Conservation (phyloP, 2,329 filamentous ascomycete genomes). For the Stagonosporopsis rhizophila region DNA sequence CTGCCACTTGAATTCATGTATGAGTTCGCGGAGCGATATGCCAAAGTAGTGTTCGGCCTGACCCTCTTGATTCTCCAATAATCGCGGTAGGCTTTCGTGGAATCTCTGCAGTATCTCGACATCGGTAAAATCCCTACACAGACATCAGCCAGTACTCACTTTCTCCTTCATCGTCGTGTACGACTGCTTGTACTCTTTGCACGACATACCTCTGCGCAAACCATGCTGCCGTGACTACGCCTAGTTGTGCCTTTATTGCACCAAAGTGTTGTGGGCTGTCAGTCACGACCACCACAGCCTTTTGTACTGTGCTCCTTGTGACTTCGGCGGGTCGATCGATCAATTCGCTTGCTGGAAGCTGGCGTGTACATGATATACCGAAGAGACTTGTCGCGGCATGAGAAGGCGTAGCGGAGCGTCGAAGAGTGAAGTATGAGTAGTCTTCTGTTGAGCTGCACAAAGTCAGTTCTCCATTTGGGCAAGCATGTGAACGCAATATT, state of each 20-base stretch:
- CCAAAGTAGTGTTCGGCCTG: conserved; percentile 87
- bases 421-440: conserved; percentile 97
- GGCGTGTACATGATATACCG: conserved; percentile 92
- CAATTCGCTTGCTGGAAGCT: conserved; percentile 81
- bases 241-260: conserved; percentile 85
- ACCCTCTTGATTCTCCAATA: conserved; percentile 68
- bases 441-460: conserved; percentile 79
- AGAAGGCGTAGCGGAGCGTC: conserved; percentile 58
- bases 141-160: conserved; percentile 19
- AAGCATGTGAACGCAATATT: conserved; percentile 8
- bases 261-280: conserved; percentile 91
- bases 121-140: conserved; percentile 77
- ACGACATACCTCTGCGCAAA: conserved; percentile 77
- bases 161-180: neutral
- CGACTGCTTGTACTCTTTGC: conserved; percentile 24
- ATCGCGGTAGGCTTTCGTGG: conserved; percentile 79
- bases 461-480: conserved; percentile 11
- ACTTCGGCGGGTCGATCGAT: conserved; percentile 84
- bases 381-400: conserved; percentile 82
- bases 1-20: conserved; percentile 94
- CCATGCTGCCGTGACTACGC: conserved; percentile 92
- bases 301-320: conserved; percentile 96
- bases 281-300: conserved; percentile 94
- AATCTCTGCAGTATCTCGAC: conserved; percentile 88
- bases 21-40: conserved; percentile 82